Percentiles rank a stretch among this genome's conserved stretches.
These are phyloP conservation scores for Verticillium nubilum DNA, from an alignment of 2,329 filamentous ascomycete species.

Conservation along the genomic window DNA sequence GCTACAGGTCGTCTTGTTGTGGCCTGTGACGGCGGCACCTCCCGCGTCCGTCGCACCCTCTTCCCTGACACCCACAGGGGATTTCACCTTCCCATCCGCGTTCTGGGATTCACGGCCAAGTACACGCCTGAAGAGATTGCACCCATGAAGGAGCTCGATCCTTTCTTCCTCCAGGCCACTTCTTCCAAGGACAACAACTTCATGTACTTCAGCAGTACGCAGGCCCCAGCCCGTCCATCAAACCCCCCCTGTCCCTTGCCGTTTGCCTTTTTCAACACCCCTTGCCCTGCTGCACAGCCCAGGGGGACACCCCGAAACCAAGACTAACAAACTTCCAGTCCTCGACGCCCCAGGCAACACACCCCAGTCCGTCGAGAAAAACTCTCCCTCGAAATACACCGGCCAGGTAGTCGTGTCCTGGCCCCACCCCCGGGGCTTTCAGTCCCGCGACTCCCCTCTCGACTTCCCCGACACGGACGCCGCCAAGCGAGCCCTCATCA, in stretches of 20 bases:
- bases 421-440: slow-evolving; percentile 32
- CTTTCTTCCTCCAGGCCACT: slow-evolving; percentile 49
- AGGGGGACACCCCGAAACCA: background rate
- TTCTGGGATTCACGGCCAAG: slow-evolving; percentile 39
- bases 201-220: slow-evolving; percentile 45
- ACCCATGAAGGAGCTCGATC: slow-evolving; percentile 40
- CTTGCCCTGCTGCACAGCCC: background rate
- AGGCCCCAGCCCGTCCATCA: too few species aligned
- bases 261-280: too few species aligned
- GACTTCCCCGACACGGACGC: slow-evolving; percentile 32
- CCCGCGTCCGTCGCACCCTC: slow-evolving; percentile 31
- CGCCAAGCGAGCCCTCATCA: slow-evolving; percentile 36
- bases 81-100: slow-evolving; percentile 38
- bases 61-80: slow-evolving; percentile 27
- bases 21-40: slow-evolving; percentile 45
- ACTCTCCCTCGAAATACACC: slow-evolving; percentile 26
- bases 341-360: slow-evolving; percentile 42
- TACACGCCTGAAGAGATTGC: slow-evolving; percentile 33
- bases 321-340: slow-evolving; percentile 22
- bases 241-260: too few species aligned
- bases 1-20: slow-evolving; percentile 37
- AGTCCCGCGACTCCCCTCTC: slow-evolving; percentile 20
- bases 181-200: slow-evolving; percentile 45
- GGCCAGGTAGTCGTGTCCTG: slow-evolving; percentile 49
- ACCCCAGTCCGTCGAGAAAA: slow-evolving; percentile 13